phyloP scores from a whole-genome alignment of 1,139 yeast genomes.

The Yarrowia galli region DNA sequence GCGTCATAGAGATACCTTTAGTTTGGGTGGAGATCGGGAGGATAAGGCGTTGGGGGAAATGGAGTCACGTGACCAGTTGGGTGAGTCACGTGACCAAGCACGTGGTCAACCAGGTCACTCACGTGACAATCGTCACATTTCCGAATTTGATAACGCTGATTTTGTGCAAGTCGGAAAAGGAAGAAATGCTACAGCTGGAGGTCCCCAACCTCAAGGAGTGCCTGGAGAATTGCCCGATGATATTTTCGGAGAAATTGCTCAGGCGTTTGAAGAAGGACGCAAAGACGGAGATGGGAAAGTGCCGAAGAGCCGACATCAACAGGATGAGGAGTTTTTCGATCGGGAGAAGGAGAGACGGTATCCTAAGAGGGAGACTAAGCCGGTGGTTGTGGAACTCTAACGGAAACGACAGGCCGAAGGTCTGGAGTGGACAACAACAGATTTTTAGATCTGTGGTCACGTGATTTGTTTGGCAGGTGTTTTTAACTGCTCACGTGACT shows the following conservation, averaged over 20 bases:
- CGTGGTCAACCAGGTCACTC: too few relatives aligned
- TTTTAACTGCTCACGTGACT: too few relatives aligned
- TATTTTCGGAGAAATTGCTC: constrained; percentile 22
- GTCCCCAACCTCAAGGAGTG: constrained; percentile 13
- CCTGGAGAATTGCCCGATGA: constrained; percentile 34
- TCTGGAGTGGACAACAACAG: too few relatives aligned
- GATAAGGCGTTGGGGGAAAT: too few relatives aligned
- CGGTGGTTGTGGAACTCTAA: neutral
- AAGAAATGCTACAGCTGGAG: constrained; percentile 17
- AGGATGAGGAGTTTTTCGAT: constrained; percentile 31
- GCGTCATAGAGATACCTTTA: constrained; percentile 11
- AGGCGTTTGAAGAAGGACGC: constrained; percentile 22
- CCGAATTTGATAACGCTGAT: neutral
- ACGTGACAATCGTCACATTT: neutral
- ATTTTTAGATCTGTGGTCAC: too few relatives aligned
- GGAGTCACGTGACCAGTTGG: too few relatives aligned
- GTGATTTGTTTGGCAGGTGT: too few relatives aligned
- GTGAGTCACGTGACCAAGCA: too few relatives aligned
- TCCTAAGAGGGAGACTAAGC: constrained; percentile 29
- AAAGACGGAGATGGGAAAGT: neutral
- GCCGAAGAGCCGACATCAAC: constrained; percentile 17
- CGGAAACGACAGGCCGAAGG: neutral
- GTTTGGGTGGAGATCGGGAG: constrained; percentile 4
- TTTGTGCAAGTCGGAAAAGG: constrained; percentile 15
- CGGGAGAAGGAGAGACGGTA: constrained; percentile 21